Percentiles rank a stretch among this genome's conserved stretches.
These are phyloP conservation scores for Cotoneaster glaucophyllus DNA, from an alignment of 306 rosid genomes.

Conservation along the genomic window DNA sequence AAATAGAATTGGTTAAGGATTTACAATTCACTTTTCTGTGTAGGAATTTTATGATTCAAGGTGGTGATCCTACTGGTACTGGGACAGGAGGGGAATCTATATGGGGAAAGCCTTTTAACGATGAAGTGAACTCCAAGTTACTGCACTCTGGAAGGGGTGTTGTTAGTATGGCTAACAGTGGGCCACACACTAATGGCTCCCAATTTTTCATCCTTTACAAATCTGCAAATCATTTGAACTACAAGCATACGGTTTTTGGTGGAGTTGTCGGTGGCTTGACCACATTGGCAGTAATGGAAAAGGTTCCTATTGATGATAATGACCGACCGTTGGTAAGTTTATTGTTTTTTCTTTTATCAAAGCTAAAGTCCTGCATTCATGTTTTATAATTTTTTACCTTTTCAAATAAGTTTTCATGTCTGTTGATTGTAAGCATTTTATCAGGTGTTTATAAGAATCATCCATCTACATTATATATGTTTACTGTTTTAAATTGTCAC, in stretches of 20 bases:
- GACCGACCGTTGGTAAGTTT: conserved; percentile 78
- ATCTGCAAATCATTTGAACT: conserved; percentile 91
- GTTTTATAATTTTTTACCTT: background rate
- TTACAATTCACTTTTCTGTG: conserved; percentile 10
- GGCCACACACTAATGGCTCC: conserved; percentile 95
- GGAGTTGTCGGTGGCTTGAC: conserved; percentile 91
- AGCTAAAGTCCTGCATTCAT: background rate
- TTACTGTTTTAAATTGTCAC: background rate
- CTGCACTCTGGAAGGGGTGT: conserved; percentile 91
- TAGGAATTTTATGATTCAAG: conserved; percentile 98
- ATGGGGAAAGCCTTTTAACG: conserved; percentile 93
- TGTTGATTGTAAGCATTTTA: background rate
- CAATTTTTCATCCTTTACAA: conserved; percentile 92
- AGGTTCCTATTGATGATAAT: conserved; percentile 80
- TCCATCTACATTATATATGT: background rate
- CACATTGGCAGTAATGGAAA: conserved; percentile 80
- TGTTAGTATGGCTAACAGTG: conserved; percentile 99
- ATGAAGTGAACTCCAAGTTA: conserved; percentile 88
- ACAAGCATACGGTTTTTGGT: conserved; percentile 90
- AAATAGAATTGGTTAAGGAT: conserved; percentile 3
- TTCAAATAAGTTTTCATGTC: background rate
- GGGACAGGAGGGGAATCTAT: conserved; percentile 96
- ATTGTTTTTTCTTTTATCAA: background rate
- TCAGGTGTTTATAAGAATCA: background rate
- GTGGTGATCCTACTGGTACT: conserved; percentile 97